These are phyloP conservation scores for Trichoderma cornu-damae DNA, from an alignment of 2,329 filamentous ascomycete genomes.

Conservation along the genomic window DNA sequence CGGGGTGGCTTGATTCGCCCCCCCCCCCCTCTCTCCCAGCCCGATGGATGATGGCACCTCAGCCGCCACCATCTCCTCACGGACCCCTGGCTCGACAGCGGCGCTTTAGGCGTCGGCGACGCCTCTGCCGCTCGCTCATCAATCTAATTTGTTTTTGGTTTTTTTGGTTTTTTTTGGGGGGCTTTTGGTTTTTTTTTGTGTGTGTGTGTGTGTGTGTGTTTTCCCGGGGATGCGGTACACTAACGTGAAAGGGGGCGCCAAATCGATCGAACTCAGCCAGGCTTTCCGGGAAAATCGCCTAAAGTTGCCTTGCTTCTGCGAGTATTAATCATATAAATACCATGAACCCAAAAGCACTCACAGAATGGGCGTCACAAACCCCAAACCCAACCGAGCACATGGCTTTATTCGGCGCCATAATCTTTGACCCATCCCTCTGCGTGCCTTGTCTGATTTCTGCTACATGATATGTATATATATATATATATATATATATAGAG, in stretches of 20 bases:
- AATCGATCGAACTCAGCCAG: not conserved
- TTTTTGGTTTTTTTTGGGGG: no score
- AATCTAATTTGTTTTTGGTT: no score
- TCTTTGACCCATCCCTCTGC: no score
- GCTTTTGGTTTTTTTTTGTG: no score
- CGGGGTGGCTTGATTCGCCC: not conserved
- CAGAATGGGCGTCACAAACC: not conserved
- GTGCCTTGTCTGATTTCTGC: not conserved
- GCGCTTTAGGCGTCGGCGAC: not conserved
- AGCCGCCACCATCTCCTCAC: constrained; percentile 8
- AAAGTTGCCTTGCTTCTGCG: not conserved
- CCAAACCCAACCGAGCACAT: no score
- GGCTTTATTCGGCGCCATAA: not conserved
- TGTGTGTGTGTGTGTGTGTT: no score
- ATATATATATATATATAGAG: no score
- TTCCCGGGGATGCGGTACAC: constrained; percentile 2
- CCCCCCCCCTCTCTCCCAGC: no score
- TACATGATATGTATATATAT: no score
- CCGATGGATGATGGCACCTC: constrained; percentile 3
- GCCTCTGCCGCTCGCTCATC: constrained; percentile 1
- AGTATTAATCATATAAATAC: not conserved
- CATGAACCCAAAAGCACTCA: no score
- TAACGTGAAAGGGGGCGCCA: not conserved
- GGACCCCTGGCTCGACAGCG: not conserved
- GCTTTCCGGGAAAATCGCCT: not conserved